Evolutionary conservation across 148 eudicot genomes (phyloP), one percentile per base, ranked within the genome.

Genomic region (Vaccinium myrtillus): DNA sequence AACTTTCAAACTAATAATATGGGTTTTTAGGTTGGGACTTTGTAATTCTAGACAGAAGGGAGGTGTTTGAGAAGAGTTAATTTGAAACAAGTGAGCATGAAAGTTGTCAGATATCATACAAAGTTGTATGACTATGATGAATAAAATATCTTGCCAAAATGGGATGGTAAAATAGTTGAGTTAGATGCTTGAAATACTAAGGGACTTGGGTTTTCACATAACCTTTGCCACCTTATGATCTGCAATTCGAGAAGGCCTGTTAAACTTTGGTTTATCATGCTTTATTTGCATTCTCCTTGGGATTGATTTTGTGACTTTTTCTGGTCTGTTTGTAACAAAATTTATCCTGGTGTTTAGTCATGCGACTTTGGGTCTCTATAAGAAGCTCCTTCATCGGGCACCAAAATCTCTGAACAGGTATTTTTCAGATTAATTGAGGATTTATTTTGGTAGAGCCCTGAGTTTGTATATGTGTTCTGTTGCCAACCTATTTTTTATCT

Each of bases 321-420:
- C 82, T 75, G 75, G 13, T 74, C 18, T 67, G 84, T 39, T 79
- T 18, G 5, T 80, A 27, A 61, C 48, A 48, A 27, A 73, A 70
- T n/a, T 86, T 79, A 73, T 80, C 50, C 82, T 89, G 65, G 77
- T 85, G 83, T 49, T 75, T 88, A 97, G 99, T 85, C 99, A 97
- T 86, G 98, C 99, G n/a, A 95, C 99, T 75, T 83, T 97, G 88
- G 98, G 99, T 75, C 94, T 97, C 77, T 97, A 94, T 85, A 97
- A 97, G 88, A 95, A 97, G 89, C 92, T 97, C 67, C 90, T 89
- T 67, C 90, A 87, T 63, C 91, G 96, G 84, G 99, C 99, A 73
- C 99, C 98, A 56, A 95, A 94, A 89, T 93, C 99, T 76, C 90
- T 97, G 71, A 89, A 84, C 84, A 94, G 99, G 99, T 92, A 80